Conservation (phyloP, 805 yeast genomes). For the Jamesozyma piceae region DNA sequence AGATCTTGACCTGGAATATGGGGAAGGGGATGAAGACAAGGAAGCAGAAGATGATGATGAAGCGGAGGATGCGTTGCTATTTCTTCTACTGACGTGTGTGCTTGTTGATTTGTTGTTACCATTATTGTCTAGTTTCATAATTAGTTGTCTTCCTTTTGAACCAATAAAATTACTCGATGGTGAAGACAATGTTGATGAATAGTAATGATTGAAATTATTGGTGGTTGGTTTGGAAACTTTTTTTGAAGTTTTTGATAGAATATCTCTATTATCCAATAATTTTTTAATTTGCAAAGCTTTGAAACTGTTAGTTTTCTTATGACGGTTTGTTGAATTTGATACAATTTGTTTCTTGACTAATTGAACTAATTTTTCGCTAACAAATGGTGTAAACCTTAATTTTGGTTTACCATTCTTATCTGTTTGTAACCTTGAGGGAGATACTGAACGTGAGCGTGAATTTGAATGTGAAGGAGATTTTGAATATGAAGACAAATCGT, state of each 20-base stretch:
- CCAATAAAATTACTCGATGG: slow-evolving; percentile 7
- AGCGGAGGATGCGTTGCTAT: not conserved
- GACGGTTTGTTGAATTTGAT: slow-evolving; percentile 6
- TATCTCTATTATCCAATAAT: slow-evolving; percentile 24
- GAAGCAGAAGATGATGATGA: not conserved
- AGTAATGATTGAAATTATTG: not conserved
- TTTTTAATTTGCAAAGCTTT: slow-evolving; percentile 30
- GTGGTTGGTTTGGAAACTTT: slow-evolving; percentile 2
- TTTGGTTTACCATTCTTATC: not conserved
- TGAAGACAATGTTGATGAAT: slow-evolving; percentile 6
- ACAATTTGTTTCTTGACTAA: slow-evolving; percentile 17
- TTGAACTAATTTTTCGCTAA: slow-evolving; percentile 21
- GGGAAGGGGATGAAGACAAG: not conserved
- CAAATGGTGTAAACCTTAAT: slow-evolving; percentile 11
- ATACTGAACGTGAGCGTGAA: not conserved
- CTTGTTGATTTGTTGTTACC: not conserved
- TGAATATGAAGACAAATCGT: not conserved
- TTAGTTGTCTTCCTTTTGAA: slow-evolving; percentile 8
- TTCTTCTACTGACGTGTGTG: not conserved
- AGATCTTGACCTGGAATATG: slow-evolving; percentile 3
- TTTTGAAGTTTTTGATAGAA: slow-evolving; percentile 21
- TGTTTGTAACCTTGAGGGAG: no score
- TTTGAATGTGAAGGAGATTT: no score
- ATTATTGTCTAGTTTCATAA: slow-evolving; percentile 11
- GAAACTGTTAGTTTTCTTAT: slow-evolving; percentile 30